A percentile compares a stretch with the other conserved stretches of the same genome.
Evolutionary conservation across 768 basidiomycete genomes (phyloP).

Genomic region (Tricholoma sp.): DNA sequence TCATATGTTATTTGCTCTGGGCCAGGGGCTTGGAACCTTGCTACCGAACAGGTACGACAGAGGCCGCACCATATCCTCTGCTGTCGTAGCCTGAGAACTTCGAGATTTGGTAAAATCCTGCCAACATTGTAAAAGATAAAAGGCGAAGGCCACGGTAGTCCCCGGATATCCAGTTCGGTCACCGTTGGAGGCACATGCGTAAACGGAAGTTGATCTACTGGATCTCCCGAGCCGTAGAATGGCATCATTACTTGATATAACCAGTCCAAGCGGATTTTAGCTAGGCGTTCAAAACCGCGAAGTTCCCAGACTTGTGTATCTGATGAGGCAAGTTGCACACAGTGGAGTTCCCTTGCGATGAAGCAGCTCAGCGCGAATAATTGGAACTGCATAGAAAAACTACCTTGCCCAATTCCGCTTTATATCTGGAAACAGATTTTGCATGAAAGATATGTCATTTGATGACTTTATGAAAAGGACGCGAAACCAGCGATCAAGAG

Average conservation of each 20-base stretch:
- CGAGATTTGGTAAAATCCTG: constrained; percentile 19
- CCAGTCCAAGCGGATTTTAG: constrained; percentile 26
- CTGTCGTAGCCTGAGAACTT: constrained; percentile 21
- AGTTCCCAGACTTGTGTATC: constrained; percentile 21
- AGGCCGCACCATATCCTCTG: constrained; percentile 30
- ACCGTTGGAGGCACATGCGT: constrained; percentile 20
- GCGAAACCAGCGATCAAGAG: constrained; percentile 29
- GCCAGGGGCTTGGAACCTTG: constrained; percentile 20
- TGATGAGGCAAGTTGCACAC: constrained; percentile 17
- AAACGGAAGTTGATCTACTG: constrained; percentile 18
- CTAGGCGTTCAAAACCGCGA: constrained; percentile 14
- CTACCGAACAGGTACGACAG: constrained; percentile 26
- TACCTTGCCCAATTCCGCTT: constrained; percentile 21
- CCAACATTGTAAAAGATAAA: constrained; percentile 20
- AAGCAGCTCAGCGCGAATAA: not conserved
- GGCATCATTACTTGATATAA: constrained; percentile 12
- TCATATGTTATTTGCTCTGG: constrained; percentile 24
- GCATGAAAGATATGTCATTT: constrained; percentile 17
- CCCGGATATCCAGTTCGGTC: constrained; percentile 25
- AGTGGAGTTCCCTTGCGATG: constrained; percentile 25
- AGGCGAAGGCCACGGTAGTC: constrained; percentile 28
- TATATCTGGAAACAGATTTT: constrained; percentile 21
- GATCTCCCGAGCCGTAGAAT: constrained; percentile 11
- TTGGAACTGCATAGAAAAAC: not conserved
- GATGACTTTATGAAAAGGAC: constrained; percentile 21